Evolutionary conservation across 305 asterid genomes (phyloP).

Genomic region (Solanum hybrid): DNA sequence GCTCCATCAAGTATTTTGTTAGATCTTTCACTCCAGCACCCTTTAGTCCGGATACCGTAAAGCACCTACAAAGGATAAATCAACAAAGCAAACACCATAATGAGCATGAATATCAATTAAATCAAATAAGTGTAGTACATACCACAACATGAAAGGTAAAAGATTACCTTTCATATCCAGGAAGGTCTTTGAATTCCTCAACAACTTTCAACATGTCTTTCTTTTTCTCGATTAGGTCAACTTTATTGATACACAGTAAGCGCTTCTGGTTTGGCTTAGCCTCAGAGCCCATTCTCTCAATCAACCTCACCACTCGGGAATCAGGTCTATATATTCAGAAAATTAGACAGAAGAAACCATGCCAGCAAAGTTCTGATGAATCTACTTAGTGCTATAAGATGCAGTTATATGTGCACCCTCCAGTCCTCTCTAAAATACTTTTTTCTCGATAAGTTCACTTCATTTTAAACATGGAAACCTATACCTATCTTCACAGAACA

Average conservation of each 20-base stretch:
- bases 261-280: constrained; percentile 61
- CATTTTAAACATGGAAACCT: not conserved
- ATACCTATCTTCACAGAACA: not conserved
- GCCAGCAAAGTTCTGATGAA: not conserved
- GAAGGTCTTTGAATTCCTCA: constrained; percentile 68
- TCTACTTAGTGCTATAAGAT: not conserved
- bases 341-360: not conserved
- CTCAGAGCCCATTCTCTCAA: constrained; percentile 80
- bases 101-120: constrained; percentile 3
- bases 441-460: not conserved
- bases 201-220: constrained; percentile 61
- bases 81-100: constrained; percentile 18
- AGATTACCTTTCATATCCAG: constrained; percentile 77
- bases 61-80: constrained; percentile 38
- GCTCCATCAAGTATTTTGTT: constrained; percentile 54
- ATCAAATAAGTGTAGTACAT: not conserved
- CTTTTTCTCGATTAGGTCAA: constrained; percentile 76
- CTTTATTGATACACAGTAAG: constrained; percentile 79
- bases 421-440: not conserved
- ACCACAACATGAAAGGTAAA: not conserved
- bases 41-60: constrained; percentile 85
- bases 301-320: constrained; percentile 87
- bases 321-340: constrained; percentile 50
- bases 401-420: not conserved
- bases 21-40: constrained; percentile 86